Base-by-base conservation (phyloP, 2,329 filamentous ascomycete species). In the Cercospora sp. region DNA sequence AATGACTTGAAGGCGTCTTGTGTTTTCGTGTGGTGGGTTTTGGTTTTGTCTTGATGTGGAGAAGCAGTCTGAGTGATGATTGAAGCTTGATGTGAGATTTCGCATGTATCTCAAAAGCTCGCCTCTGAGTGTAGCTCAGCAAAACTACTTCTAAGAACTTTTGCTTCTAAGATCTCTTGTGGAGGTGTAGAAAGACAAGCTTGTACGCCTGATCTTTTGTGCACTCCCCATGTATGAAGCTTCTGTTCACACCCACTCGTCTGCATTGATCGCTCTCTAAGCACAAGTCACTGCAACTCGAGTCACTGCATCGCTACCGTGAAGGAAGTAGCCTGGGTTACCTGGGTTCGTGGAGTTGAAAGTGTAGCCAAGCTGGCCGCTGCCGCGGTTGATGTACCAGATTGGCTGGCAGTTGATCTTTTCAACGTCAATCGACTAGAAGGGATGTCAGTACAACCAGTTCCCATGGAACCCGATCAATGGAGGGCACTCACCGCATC, bases 391-490 rank as follows among this genome's bases (percentile, higher is more conserved):
- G 31, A 59, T 23, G 55, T 33, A 59, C 55, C 55, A 59, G 5
- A 59, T 59, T 23, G 55, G 31, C 31, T 59, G 55, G 18, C 55
- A 59, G 30, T 59, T 59, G 55, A 59, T 16, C 18, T 31, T 33
- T 1, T 18, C 28, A 9, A 36, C 5, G 16, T 59, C 55, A 18
- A 59, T 5, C 55, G 30, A 28, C 30, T 36, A n/a, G 18, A 31
- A 16, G 8, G 10, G 8, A 3, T 20, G 30, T 59, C n/a, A 59
- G 30, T 7, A 33, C 8, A 28, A 23, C 3, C n/a, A 23, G 36
- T n/a, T 3, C 7, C 7, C 36, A 1, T n/a, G 2, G n/a, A n/a
- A n/a, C n/a, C 6, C 5, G 9, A 33, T 16, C 2, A n/a, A 28
- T 16, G 23, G 6, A 57, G 4, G 2, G 3, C 8, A 18, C 55